Evolutionary conservation across 495 filamentous ascomycete species (phyloP), one percentile per base, ranked within the genome.

Genomic region (Ramalina peruviana): DNA sequence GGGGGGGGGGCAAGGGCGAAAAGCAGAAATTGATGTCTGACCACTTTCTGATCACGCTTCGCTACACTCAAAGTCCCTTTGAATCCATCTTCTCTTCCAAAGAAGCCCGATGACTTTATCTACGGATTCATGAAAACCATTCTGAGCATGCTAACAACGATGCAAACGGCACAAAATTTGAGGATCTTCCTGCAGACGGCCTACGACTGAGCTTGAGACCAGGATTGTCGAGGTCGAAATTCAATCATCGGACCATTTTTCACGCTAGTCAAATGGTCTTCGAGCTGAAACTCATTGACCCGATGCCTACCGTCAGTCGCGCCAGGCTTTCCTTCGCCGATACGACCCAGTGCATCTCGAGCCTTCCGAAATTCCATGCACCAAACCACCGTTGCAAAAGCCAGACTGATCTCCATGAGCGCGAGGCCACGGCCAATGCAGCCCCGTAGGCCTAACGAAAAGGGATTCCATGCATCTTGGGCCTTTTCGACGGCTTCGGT

Each of bases 361-460:
- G 38, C 48, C 11, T 10, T 25, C 20, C 25, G 36, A 10, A 50
- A 50, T 12, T 50, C 48, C 48, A 42, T 25, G 11, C 30, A 33
- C 42, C 50, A 75, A 21, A 77, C 39, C 16, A 77, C 19, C 16
- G 69, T 65, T 6, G 75, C 75, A 10, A 78, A 50, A 0, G 70
- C 70, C 37, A 79, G 48, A 7, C 66, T 63, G 49, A 79, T 63
- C 54, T 81, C 77, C 63, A 73, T 67, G 33, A 72, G 67, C 6
- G 78, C 78, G 58, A 82, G 69, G 6, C 63, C 63, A 64, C 78
- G 76, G 2, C 76, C 78, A 42, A 79, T 72, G 43, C 77, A 82
- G 0, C 72, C 72, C 10, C 76, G 62, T 0, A 72, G 71, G 1
- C 78, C 78, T 38, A 77, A 69, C 30, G 68, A 72, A 48, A 81